A percentile compares a stretch with the other conserved stretches of the same genome.
Evolutionary conservation across 2,329 filamentous ascomycete genomes (phyloP).

Genomic region (Fusarium sp.): DNA sequence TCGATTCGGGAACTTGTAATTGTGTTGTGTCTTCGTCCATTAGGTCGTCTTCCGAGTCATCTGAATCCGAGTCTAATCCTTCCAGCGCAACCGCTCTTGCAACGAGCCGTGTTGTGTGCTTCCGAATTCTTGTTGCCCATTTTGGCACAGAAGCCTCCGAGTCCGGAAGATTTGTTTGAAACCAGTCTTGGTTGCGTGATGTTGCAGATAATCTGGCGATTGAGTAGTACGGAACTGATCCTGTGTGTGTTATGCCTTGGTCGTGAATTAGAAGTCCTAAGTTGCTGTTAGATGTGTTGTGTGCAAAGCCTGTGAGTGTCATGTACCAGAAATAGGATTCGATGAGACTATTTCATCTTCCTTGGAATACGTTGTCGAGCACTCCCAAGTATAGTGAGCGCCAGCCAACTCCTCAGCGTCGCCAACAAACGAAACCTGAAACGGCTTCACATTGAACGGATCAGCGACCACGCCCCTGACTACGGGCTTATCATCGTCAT

Average conservation of each 20-base stretch:
- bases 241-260: conserved; percentile 36
- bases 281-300: neutral
- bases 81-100: conserved; percentile 57
- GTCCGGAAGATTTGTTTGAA: conserved; percentile 58
- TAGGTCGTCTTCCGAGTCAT: conserved; percentile 45
- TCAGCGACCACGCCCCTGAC: conserved; percentile 66
- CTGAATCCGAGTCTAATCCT: conserved; percentile 47
- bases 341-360: conserved; percentile 47
- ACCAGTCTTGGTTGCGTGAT: conserved; percentile 61
- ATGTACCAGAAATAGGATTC: conserved; percentile 38
- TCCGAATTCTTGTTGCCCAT: conserved; percentile 60
- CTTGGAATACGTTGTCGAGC: conserved; percentile 57
- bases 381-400: conserved; percentile 55
- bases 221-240: conserved; percentile 58
- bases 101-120: conserved; percentile 56
- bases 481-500: conserved; percentile 48
- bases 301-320: neutral
- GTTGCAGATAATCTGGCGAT: conserved; percentile 64
- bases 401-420: conserved; percentile 31
- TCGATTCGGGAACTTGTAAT: conserved; percentile 58
- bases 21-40: conserved; percentile 47
- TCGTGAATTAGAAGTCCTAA: conserved; percentile 59
- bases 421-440: conserved; percentile 58
- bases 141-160: conserved; percentile 45
- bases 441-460: conserved; percentile 59